Percentiles rank a stretch among this genome's conserved stretches.
Conservation (phyloP, 1,284 basidiomycete species). For the Stereum hirsutum region DNA sequence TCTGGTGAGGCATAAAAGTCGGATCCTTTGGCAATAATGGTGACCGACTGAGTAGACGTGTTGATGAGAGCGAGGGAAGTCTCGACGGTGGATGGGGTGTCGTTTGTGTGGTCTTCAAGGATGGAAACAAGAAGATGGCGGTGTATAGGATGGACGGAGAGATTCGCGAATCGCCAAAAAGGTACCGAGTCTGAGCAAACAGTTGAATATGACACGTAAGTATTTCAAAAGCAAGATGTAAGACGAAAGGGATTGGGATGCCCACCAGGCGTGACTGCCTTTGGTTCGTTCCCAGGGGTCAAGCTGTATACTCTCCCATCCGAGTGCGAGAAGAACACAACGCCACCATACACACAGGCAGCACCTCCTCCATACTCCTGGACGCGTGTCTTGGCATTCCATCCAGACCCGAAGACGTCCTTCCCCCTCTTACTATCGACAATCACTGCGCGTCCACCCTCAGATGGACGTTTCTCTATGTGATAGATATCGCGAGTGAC, state of each 20-base stretch:
- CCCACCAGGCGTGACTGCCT: constrained; percentile 54
- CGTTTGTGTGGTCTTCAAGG: constrained; percentile 55
- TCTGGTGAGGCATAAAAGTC: constrained; percentile 60
- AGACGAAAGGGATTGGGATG: neutral
- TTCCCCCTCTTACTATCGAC: constrained; percentile 35
- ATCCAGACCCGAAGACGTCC: constrained; percentile 42
- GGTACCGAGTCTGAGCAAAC: too few relatives aligned
- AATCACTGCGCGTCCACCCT: constrained; percentile 48
- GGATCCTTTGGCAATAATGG: constrained; percentile 39
- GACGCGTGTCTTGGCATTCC: constrained; percentile 49
- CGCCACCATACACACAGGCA: constrained; percentile 36
- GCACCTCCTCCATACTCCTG: constrained; percentile 47
- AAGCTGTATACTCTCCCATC: constrained; percentile 43
- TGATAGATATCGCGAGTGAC: constrained; percentile 45
- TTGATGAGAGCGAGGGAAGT: constrained; percentile 53
- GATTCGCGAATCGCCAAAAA: constrained; percentile 44
- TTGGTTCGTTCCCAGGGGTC: constrained; percentile 28
- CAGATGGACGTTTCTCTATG: constrained; percentile 52
- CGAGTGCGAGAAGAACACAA: constrained; percentile 46
- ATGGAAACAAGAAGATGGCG: constrained; percentile 42
- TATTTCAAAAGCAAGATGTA: too few relatives aligned
- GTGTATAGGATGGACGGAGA: constrained; percentile 37
- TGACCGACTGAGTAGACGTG: constrained; percentile 28
- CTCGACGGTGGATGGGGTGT: constrained; percentile 42
- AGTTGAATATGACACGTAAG: too few relatives aligned